phyloP scores from a whole-genome alignment of 495 filamentous ascomycete species.

The Podospora appendiculata region DNA sequence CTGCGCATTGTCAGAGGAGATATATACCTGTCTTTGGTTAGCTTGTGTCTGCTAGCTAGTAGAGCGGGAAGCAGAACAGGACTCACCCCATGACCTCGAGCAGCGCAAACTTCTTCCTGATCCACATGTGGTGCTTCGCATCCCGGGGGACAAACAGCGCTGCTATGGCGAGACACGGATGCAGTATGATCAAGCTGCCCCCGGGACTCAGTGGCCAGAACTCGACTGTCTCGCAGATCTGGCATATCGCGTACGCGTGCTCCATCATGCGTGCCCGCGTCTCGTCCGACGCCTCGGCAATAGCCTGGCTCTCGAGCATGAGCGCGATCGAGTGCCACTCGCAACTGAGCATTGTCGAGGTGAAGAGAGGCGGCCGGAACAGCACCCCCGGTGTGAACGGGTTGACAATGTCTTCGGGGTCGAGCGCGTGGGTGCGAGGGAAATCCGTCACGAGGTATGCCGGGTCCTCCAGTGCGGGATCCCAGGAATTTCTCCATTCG shows the following conservation, averaged over 20 bases:
- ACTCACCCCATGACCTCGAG: conserved; percentile 81
- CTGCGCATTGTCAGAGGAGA: conserved; percentile 66
- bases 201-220: conserved; percentile 61
- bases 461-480: conserved; percentile 49
- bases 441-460: conserved; percentile 54
- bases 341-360: conserved; percentile 60
- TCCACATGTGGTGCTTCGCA: conserved; percentile 69
- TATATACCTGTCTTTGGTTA: conserved; percentile 56
- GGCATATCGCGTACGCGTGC: conserved; percentile 62
- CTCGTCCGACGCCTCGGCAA: conserved; percentile 42
- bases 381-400: conserved; percentile 62
- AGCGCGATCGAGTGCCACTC: conserved; percentile 72
- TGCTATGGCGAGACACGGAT: conserved; percentile 70
- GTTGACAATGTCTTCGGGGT: conserved; percentile 60
- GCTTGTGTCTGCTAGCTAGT: too few relatives aligned
- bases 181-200: conserved; percentile 63
- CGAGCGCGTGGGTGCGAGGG: conserved; percentile 37
- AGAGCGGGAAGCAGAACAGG: neutral
- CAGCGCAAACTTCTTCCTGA: conserved; percentile 66
- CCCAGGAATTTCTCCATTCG: conserved; percentile 49
- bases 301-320: conserved; percentile 71
- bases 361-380: conserved; percentile 61
- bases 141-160: conserved; percentile 72
- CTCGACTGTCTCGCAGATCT: conserved; percentile 70
- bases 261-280: conserved; percentile 44